Base-by-base conservation (phyloP, 805 yeast species). In the Candida multigemmis region DNA sequence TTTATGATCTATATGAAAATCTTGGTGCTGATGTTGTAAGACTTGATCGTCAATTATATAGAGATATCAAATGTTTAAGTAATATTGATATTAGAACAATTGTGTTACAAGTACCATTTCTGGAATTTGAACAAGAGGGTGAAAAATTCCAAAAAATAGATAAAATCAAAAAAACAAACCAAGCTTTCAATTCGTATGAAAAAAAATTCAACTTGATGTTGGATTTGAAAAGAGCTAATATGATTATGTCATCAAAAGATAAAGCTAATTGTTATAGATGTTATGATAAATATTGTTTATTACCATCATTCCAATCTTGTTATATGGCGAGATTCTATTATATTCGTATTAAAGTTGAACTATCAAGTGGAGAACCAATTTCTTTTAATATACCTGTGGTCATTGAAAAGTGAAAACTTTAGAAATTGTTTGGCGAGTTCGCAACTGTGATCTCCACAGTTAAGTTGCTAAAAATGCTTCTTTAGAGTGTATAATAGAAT, bases 291-390 rank as follows among this genome's bases (percentile, higher is more conserved):
- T 53, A 46, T 27, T 42, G 46, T 21, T 39, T 60, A 21, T 56
- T 56, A 16, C 65, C 66, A 10, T 46, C 48, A 28, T 60, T 60
- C 39, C 66, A 60, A 32, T 41, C 48, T 16, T 59, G 66, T 32
- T 36, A 40, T 24, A 23, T 53, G 32, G 44, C 48, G 1, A 36
- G 66, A 21, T 23, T 54, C 20, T 60, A 60, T 34, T 54, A 54
- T 28, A 25, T 58, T n/a, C n/a, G n/a, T n/a, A n/a, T n/a, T n/a
- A n/a, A n/a, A n/a, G n/a, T n/a, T n/a, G n/a, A n/a, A n/a, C n/a
- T n/a, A n/a, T n/a, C n/a, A n/a, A n/a, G n/a, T n/a, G n/a, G n/a
- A n/a, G n/a, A n/a, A n/a, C n/a, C n/a, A n/a, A n/a, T n/a, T n/a
- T n/a, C n/a, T n/a, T n/a, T n/a, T n/a, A n/a, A n/a, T n/a, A n/a